Base-by-base conservation (phyloP, 352 stramenopile genomes). In the Blastocystis sp. region DNA sequence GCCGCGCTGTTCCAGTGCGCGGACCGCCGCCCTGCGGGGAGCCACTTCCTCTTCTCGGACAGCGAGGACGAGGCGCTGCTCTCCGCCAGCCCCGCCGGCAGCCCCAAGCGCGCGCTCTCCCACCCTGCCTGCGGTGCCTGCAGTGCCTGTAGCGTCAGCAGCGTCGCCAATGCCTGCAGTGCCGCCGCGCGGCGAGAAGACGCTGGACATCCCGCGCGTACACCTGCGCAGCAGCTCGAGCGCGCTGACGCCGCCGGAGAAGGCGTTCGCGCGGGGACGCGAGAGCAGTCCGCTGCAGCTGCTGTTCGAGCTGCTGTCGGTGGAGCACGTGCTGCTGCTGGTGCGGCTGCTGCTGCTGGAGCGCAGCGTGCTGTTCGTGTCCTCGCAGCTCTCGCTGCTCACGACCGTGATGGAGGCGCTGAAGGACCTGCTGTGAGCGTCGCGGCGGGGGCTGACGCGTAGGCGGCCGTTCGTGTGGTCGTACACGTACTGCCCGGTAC, bases 401-500 rank as follows among this genome's bases (percentile, higher is more conserved):
- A 84, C 74, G 11, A 48, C 53, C 19, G 48, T 34, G 17, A 64
- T 64, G 60, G 74, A 84, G 45, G 34, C 74, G 2, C 52, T 84
- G 41, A 84, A 84, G 74, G 74, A 84, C n/a, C n/a, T 67, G 45
- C 53, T 84, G 74, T 84, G 28, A 28, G 2, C 21, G 38, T 53
- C 3, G 53, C 0, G 28, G 19, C 11, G 45, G 5, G 5, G 19
- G 0, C 34, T 66, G 34, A 84, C 4, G 1, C 5, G 61, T 84
- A 84, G 74, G 41, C 74, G 48, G 17, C 74, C 74, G 3, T 84
- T 84, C 48, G 74, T 84, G 38, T 84, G 74, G 74, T 41, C 38
- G 2, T 70, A 70, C 74, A 84, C 74, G 11, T 84, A 84, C 40
- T 84, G 74, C 60, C 74, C 74, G 2, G 45, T 84, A 7, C 60